Base-by-base conservation (phyloP, 2,329 filamentous ascomycete species). In the Acrocalymma vagum region DNA sequence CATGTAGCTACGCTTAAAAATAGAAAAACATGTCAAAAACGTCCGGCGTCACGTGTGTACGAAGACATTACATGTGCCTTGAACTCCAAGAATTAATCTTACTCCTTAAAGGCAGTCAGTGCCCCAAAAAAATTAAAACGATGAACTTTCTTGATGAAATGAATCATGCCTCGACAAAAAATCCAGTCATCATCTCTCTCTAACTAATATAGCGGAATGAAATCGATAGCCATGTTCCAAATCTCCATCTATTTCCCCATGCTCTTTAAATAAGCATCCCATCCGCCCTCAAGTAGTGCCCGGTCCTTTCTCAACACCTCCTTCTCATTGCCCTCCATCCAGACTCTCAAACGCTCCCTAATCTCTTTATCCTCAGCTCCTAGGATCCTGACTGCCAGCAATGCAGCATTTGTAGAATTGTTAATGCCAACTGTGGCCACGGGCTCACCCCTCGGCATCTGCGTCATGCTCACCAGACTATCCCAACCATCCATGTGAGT, bases 271-370 rank as follows among this genome's bases (percentile, higher is more conserved):
- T 87, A 86, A 28, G 69, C 71, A 51, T 80, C 70, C 62, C 77
- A 82, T 0, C 84, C 84, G 26, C 79, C 68, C 37, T 81, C 76
- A 45, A 78, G 65, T 48, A 90, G 60, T 58, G 67, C 77, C 15
- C 63, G 70, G 25, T 84, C 85, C 72, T 89, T 89, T 17, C 70
- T 76, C 48, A 81, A 67, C 2, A 90, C 87, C 57, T 86, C 83
- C 40, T 76, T 72, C 63, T 81, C 80, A 73, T 87, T 85, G 6
- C 80, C 75, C 34, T 76, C 70, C 65, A 84, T 81, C 62, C 88
- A 90, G 13, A 76, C 70, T 48, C 76, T 77, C 73, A 88, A 76
- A 54, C 78, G 76, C 43, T 78, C 70, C 33, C 76, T 70, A n/a
- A 87, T 75, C n/a, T 71, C 75, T 10, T 72, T 70, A 42, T 86